Evolutionary conservation across 129 eudicot genomes (phyloP), one percentile per base, ranked within the genome.

Genomic region (Sambucus nigra): DNA sequence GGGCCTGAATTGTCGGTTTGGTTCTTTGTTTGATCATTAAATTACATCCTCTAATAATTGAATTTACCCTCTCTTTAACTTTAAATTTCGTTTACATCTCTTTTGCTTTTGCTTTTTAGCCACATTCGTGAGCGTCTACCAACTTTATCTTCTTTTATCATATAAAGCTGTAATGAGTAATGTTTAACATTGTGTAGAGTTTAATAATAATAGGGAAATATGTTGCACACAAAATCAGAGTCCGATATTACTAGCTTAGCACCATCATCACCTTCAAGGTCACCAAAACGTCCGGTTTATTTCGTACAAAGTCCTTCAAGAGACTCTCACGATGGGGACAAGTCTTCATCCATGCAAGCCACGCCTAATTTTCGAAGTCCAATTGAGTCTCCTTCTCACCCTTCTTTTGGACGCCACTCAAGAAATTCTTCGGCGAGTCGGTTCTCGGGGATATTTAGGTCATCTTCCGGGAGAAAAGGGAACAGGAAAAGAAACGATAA

Each of bases 301-400:
- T 91, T 31, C 17, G 99, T 91, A 25, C 99, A 91, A 46, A 91
- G 99, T 57, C 99, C 99, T 8, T 86, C 99, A 28, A 82, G 99
- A 62, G 99, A 91, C 51, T 91, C 95, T 10, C 89, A 86, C 44
- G 99, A 91, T 70, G 99, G 99, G 23, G 99, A 91, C 51, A 91
- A 91, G 55, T 85, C 94, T 13, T 74, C 85, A 12, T 79, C 95
- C 39, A 69, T 91, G 71, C 99, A 86, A 19, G 87, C 95, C 2
- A 91, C 98, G 25, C 98, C 98, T 0, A 82, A 69, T 45, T 81
- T 65, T 70, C 74, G 71, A 54, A 86, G 94, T 53, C 99, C 99
- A 1, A 66, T 74, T 80, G 99, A 91, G 62, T 91, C 99, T 11
- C 99, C 99, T 25, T 86, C 94, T 7, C 99, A 91, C 73, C 95